Percentiles rank a stretch among this genome's conserved stretches.
Conservation (phyloP, 768 basidiomycete genomes). For the Termitomyces sp. region DNA sequence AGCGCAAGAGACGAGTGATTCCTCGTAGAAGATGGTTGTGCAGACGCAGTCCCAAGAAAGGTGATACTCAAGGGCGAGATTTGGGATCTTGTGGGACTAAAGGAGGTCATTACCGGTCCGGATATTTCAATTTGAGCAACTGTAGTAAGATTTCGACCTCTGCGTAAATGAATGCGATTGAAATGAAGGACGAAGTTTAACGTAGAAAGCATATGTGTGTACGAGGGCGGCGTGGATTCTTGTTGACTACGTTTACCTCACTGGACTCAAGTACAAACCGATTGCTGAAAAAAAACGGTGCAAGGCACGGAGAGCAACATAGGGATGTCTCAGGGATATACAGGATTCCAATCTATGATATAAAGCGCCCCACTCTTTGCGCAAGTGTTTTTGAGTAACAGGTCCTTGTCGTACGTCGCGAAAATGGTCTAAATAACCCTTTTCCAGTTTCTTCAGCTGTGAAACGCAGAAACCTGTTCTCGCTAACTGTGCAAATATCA, state of each 20-base stretch:
- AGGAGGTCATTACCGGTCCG: neutral
- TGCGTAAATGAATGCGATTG: neutral
- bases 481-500: constrained; percentile 1
- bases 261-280: neutral
- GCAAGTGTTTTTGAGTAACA: constrained; percentile 2
- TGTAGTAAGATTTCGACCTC: neutral
- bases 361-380: constrained; percentile 5
- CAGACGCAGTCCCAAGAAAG: constrained; percentile 80
- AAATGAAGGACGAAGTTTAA: neutral
- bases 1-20: constrained; percentile 74
- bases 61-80: constrained; percentile 47
- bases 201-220: neutral
- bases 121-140: neutral
- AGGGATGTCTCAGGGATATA: neutral
- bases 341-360: neutral
- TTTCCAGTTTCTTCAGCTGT: constrained; percentile 13
- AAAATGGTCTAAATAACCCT: constrained; percentile 7
- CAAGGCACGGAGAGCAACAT: neutral
- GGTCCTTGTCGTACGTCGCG: constrained; percentile 9
- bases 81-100: constrained; percentile 4
- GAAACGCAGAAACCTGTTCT: constrained; percentile 4
- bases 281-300: neutral
- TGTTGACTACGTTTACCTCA: neutral
- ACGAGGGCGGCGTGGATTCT: neutral
- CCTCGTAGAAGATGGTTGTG: constrained; percentile 72